Evolutionary conservation across 2,329 filamentous ascomycete genomes (phyloP), one percentile per base, ranked within the genome.

Genomic region (Ascochyta viciae-villosae): DNA sequence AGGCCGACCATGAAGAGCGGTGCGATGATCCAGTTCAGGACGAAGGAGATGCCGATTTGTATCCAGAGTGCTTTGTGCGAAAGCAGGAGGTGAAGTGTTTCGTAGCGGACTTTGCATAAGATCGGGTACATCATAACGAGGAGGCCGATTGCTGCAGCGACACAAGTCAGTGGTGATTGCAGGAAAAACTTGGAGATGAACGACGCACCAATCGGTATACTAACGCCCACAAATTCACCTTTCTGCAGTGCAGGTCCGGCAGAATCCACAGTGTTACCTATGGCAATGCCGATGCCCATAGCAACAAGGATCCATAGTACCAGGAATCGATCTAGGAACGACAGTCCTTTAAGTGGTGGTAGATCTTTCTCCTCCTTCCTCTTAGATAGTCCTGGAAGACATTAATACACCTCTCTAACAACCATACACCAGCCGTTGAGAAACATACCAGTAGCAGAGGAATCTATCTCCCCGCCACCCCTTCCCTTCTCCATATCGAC

Each of bases 91-190:
- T 92, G 90, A 9, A 96, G 77, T 0, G 85, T 84, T 73, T 96
- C 91, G 74, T 87, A 95, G 37, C 86, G 86, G 6, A 96, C 89
- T 74, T 95, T 95, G 82, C 91, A 96, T 0, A 96, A 80, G 57
- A 96, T 96, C 0, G 92, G 92, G 69, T 95, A 96, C 91, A 96
- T 96, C 91, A 96, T 96, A 38, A 96, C 87, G 1, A 96, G 81
- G 0, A 96, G 78, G 0, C 92, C 91, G 43, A 96, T 79, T 0
- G 91, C 91, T 90, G 57, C 53, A 46, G 15, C 2, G 15, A 16
- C 7, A 12, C 39, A 27, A 6, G 34, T 55, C 10, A 37, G 22
- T 7, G 31, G 55, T 38, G 49, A 54, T 19, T 4, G 12, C 22
- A 19, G 19, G 3, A 19, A 37, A 7, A 4, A 3, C 3, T 10